Percentiles rank a stretch among this genome's conserved stretches.
These are phyloP conservation scores for Pichia sp. DNA, from an alignment of 1,139 yeast species.

Conservation along the genomic window DNA sequence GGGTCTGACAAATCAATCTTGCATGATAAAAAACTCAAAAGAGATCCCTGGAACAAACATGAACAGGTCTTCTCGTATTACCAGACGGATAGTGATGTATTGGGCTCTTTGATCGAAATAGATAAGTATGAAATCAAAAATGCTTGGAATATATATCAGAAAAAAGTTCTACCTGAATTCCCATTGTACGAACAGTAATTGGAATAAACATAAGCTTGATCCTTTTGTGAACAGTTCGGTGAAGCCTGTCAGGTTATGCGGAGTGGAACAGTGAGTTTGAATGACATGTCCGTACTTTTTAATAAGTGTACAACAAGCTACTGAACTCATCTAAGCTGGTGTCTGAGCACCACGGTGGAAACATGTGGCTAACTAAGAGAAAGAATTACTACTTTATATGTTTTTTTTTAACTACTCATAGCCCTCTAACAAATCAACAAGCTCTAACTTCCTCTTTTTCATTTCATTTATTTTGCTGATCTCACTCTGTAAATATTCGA, in stretches of 20 bases:
- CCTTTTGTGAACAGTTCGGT: no score
- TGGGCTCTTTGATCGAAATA: conserved; percentile 22
- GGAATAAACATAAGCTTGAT: no score
- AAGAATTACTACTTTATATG: no score
- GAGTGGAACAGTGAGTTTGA: not conserved
- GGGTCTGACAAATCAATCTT: conserved; percentile 46
- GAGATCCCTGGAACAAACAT: conserved; percentile 56
- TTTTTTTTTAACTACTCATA: conserved; percentile 22
- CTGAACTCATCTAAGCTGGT: no score
- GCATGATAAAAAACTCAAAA: conserved; percentile 39
- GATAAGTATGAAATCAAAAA: conserved; percentile 21
- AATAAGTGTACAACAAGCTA: no score
- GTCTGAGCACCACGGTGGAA: no score
- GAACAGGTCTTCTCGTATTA: conserved; percentile 12
- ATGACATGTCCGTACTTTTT: no score
- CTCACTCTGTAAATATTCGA: conserved; percentile 54
- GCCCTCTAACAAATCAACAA: conserved; percentile 35
- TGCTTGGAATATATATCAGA: conserved; percentile 23
- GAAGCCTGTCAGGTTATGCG: no score
- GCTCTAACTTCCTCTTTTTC: conserved; percentile 45
- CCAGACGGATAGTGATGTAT: conserved; percentile 15
- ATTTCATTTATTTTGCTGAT: conserved; percentile 49
- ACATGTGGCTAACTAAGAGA: no score
- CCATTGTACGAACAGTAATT: conserved; percentile 13
- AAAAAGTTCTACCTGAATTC: conserved; percentile 13